phyloP scores from a whole-genome alignment of 495 filamentous ascomycete species.

The Geoglossum glabrum region DNA sequence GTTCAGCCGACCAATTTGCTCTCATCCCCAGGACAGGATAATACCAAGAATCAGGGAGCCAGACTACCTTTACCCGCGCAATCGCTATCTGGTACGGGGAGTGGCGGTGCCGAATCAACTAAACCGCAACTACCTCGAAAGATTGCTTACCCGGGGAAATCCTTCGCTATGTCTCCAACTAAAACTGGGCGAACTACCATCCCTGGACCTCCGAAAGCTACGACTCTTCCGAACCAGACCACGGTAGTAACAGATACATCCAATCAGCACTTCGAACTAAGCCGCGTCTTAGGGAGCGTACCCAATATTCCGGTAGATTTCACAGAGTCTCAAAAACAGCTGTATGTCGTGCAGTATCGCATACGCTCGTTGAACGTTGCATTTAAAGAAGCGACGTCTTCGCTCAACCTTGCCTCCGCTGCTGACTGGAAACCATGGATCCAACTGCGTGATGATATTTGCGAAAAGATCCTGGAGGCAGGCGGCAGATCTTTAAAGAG shows the following conservation, averaged over 20 bases:
- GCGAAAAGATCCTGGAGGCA: background rate
- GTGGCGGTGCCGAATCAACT: background rate
- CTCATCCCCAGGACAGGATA: background rate
- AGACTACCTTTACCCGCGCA: background rate
- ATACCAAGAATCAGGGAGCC: background rate
- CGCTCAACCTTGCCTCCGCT: background rate
- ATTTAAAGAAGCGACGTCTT: background rate
- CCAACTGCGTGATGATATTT: background rate
- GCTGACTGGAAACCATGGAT: background rate
- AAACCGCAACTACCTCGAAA: background rate
- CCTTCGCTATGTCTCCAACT: background rate
- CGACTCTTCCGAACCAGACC: no score
- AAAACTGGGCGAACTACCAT: background rate
- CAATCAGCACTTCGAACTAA: background rate
- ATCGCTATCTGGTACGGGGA: background rate
- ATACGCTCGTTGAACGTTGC: background rate
- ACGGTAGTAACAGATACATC: no score
- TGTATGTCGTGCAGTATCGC: background rate
- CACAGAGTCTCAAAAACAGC: background rate
- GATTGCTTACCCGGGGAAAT: background rate
- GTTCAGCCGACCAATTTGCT: background rate
- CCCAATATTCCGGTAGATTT: background rate
- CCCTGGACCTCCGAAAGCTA: no score
- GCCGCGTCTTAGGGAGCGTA: background rate
- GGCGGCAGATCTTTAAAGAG: background rate